Conservation (phyloP, 805 yeast species). For the Lachancea sp. region DNA sequence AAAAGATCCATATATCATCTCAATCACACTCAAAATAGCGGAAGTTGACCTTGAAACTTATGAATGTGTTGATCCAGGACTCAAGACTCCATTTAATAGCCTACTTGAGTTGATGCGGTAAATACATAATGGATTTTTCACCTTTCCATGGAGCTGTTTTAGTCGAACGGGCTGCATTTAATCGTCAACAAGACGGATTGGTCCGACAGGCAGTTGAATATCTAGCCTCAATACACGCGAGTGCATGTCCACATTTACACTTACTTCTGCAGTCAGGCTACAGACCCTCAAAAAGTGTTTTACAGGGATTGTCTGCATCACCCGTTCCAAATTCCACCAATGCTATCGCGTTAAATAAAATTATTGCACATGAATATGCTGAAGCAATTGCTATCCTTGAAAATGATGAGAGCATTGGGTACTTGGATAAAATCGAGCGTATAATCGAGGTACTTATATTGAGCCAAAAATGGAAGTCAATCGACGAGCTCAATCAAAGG, state of each 20-base stretch:
- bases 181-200: not conserved
- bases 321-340: not conserved
- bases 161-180: conserved; percentile 9
- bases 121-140: not conserved
- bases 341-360: conserved; percentile 4
- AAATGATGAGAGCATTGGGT: conserved; percentile 4
- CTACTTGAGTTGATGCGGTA: not conserved
- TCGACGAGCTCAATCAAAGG: conserved; percentile 25
- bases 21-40: too few relatives aligned
- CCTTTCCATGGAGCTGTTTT: conserved; percentile 6
- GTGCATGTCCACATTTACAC: not conserved
- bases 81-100: not conserved
- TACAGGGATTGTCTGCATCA: not conserved
- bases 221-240: not conserved
- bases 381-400: conserved; percentile 22
- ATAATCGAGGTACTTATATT: conserved; percentile 17
- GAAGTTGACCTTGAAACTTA: too few relatives aligned
- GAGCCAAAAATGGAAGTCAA: conserved; percentile 15
- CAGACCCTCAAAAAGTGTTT: not conserved
- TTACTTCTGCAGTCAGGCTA: not conserved
- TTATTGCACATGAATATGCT: conserved; percentile 20
- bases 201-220: not conserved
- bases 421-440: conserved; percentile 17
- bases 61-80: too few relatives aligned
- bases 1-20: too few relatives aligned